Evolutionary conservation across 2,329 filamentous ascomycete species (phyloP).

Genomic region (Colletotrichum kahawae): DNA sequence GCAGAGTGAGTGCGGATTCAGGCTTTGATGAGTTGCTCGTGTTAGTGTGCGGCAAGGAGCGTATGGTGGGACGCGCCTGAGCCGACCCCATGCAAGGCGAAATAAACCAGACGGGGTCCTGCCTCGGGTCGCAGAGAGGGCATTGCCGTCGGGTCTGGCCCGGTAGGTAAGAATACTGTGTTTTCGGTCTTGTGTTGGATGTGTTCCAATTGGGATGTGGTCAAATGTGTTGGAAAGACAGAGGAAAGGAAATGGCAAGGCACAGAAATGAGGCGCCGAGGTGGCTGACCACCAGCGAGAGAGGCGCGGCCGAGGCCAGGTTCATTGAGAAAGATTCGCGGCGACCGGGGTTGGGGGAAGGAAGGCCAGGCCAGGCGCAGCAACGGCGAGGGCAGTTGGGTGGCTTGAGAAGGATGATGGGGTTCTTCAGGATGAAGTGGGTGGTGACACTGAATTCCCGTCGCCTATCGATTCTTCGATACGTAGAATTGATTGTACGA

Average conservation of each 20-base stretch:
- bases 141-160: neutral
- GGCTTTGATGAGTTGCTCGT: conserved; percentile 13
- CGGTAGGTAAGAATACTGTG: neutral
- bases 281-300: neutral
- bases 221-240: neutral
- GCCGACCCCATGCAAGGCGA: neutral
- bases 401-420: neutral
- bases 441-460: neutral
- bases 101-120: conserved; percentile 15
- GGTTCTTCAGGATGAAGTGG: neutral
- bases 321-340: neutral
- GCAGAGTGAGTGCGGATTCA: neutral
- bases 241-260: neutral
- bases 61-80: neutral
- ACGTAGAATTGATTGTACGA: neutral
- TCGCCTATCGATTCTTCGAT: neutral
- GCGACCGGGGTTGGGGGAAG: neutral
- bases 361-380: neutral
- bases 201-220: neutral
- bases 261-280: neutral
- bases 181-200: neutral
- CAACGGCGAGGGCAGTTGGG: neutral
- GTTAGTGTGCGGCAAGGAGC: neutral
- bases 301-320: neutral
- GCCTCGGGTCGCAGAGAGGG: conserved; percentile 1